Evolutionary conservation across 495 filamentous ascomycete genomes (phyloP).

Genomic region (Xylaria longipes): DNA sequence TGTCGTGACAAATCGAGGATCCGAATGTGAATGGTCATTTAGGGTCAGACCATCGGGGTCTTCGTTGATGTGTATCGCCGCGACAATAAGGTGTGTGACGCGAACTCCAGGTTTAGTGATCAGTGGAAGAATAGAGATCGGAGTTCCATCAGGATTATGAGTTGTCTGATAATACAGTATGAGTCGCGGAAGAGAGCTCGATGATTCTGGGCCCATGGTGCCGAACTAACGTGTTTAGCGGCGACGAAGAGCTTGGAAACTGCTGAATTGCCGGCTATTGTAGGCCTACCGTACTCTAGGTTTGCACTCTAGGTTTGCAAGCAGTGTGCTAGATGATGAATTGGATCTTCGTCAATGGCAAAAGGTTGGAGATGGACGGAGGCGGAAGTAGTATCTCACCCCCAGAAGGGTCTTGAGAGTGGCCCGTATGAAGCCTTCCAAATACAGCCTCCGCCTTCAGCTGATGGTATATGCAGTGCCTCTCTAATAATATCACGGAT

Average conservation of each 20-base stretch:
- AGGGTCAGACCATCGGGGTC: constrained; percentile 66
- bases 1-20: constrained; percentile 62
- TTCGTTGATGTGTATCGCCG: constrained; percentile 81
- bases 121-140: constrained; percentile 75
- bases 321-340: neutral
- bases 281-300: neutral
- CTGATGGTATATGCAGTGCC: neutral
- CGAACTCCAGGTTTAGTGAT: constrained; percentile 59
- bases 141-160: constrained; percentile 62
- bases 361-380: neutral
- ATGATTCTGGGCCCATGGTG: constrained; percentile 31
- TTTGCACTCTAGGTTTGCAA: neutral
- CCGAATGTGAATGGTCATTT: constrained; percentile 72
- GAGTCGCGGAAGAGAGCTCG: constrained; percentile 33
- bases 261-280: neutral
- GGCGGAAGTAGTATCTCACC: neutral
- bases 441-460: neutral
- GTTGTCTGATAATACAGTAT: constrained; percentile 73
- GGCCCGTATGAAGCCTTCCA: neutral
- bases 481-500: neutral
- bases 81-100: constrained; percentile 77
- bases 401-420: neutral
- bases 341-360: neutral
- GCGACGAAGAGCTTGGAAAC: neutral
- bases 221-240: neutral